These are phyloP conservation scores for Cadophora gregata DNA, from an alignment of 2,329 filamentous ascomycete species.

Conservation along the genomic window DNA sequence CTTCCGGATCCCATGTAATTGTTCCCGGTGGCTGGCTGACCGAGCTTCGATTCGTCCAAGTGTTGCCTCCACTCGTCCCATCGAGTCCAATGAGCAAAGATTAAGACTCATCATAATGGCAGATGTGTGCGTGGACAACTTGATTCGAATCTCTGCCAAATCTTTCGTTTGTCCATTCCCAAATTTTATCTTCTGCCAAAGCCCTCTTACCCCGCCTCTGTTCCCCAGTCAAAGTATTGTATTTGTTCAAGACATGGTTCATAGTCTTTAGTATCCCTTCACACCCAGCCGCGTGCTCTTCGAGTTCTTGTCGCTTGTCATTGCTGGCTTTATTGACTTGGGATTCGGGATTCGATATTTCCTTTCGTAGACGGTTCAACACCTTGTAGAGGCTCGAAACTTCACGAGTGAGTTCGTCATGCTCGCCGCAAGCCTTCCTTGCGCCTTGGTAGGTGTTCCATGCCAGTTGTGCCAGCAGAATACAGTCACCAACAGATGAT, in stretches of 20 bases:
- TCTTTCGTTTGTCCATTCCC: constrained; percentile 31
- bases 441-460: constrained; percentile 24
- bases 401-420: constrained; percentile 54
- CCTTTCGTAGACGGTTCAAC: constrained; percentile 59
- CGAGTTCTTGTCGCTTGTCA: constrained; percentile 24
- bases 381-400: constrained; percentile 58
- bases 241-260: constrained; percentile 26
- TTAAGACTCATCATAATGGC: constrained; percentile 29
- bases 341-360: constrained; percentile 60
- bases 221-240: constrained; percentile 28
- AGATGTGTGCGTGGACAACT: constrained; percentile 29
- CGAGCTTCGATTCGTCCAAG: constrained; percentile 14
- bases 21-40: neutral
- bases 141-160: constrained; percentile 22
- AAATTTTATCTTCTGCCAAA: constrained; percentile 30
- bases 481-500: constrained; percentile 25
- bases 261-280: constrained; percentile 23
- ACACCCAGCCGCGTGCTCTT: constrained; percentile 23
- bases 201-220: constrained; percentile 22
- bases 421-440: constrained; percentile 52
- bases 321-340: constrained; percentile 49
- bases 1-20: constrained; percentile 19
- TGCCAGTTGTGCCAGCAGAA: constrained; percentile 24
- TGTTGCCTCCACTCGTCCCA: constrained; percentile 23
- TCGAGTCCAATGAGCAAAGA: constrained; percentile 24